A percentile compares a stretch with the other conserved stretches of the same genome.
phyloP scores from a whole-genome alignment of 441 rosid genomes.

The Codiaeum variegatum region DNA sequence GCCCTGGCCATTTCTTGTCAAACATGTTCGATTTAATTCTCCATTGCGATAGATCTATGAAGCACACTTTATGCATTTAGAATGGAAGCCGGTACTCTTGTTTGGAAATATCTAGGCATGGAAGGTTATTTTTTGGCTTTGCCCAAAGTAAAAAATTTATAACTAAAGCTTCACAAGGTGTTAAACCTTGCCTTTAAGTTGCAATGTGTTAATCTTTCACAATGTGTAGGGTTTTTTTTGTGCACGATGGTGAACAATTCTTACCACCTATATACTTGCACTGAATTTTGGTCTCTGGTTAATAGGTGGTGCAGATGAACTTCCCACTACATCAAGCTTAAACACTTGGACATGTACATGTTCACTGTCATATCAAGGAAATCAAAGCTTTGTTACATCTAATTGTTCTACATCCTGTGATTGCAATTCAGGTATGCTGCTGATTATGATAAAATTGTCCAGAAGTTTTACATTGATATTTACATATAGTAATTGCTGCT shows the following conservation, averaged over 20 bases:
- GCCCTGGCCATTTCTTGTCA: not conserved
- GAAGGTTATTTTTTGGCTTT: not conserved
- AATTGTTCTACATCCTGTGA: constrained; percentile 81
- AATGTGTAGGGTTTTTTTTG: not conserved
- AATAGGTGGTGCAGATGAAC: constrained; percentile 41
- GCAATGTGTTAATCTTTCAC: not conserved
- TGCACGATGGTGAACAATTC: constrained; percentile 1
- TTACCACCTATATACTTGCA: not conserved
- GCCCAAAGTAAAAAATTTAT: not conserved
- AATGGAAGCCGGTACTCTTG: constrained; percentile 6
- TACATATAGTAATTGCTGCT: not conserved
- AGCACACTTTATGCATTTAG: not conserved
- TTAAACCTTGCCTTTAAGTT: not conserved
- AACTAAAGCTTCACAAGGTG: not conserved
- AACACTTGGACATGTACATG: constrained; percentile 78
- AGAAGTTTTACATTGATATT: constrained; percentile 11
- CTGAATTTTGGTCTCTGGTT: constrained; percentile 14
- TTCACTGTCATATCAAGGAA: constrained; percentile 37
- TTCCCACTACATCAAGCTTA: constrained; percentile 38
- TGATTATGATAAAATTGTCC: constrained; percentile 11
- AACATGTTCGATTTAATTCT: not conserved
- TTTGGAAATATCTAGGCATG: not conserved
- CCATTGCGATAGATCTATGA: not conserved
- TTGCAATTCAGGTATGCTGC: constrained; percentile 65
- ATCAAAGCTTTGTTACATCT: constrained; percentile 43